Base-by-base conservation (phyloP, 169 alveolate genomes). In the Plasmodium gallinaceum region DNA sequence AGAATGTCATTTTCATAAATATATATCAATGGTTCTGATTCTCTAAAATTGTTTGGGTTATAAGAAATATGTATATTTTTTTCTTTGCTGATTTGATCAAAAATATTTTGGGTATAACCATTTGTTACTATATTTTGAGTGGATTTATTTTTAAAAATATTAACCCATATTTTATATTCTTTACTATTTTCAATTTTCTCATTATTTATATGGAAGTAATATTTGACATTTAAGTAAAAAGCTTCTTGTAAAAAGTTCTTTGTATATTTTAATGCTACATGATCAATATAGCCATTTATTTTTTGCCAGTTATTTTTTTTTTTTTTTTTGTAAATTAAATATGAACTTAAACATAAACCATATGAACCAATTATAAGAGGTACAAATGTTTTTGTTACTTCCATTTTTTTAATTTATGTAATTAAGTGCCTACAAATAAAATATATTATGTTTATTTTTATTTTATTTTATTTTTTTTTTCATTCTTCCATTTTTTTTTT, bases 11-110 rank as follows among this genome's bases (percentile, higher is more conserved):
- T 86, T 60, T 86, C 87, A 52, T 26, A 18, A 48, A 86, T 86
- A 65, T 86, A 86, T 37, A 86, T 86, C 62, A 86, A 22, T 2
- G 92, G 92, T 16, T 86, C 92, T 12, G 92, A 60, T 45, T 86
- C 52, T 3, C 58, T 48, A 26, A 16, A 16, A 71, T 86, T 74
- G 7, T 86, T 12, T n/a, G 88, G 86, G 52, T 86, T 48, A 65
- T 86, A 86, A 7, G 68, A 20, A 60, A 86, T 71, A 32, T 9
- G n/a, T 24, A 86, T 71, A 71, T 86, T 37, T 45, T 71, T 86
- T 43, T 69, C 87, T 26, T 45, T 86, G 8, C 88, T 32, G 2
- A 46, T 87, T 86, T 86, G 92, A 4, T 86, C 74, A 64, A 70
- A 86, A n/a, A 86, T 60, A 58, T 86, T 69, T 71, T 73, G 74